Evolutionary conservation across 768 basidiomycete genomes (phyloP), one percentile per base, ranked within the genome.

Genomic region (Kwoniella shandongensis): DNA sequence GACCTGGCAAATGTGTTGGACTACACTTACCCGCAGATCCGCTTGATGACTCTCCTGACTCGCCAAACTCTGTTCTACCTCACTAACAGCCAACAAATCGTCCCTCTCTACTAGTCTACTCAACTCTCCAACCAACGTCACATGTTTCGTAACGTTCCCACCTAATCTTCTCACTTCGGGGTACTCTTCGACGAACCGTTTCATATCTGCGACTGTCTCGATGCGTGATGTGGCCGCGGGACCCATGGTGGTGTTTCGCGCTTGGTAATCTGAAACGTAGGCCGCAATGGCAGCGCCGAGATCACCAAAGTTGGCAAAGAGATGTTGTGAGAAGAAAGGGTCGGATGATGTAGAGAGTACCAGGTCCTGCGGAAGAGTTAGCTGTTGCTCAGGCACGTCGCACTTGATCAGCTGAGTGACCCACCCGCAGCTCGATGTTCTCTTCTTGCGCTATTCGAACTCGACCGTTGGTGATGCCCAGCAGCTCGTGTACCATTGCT

Each of bases 81-180:
- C 96, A 25, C 90, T 90, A 2, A 93, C 83, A 46, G 89, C 90
- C 54, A 99, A 79, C 42, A 98, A 78, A 70, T 87, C 89, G 69
- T 93, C 88, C 57, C 85, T 80, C 50, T 85, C 88, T 15, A 98
- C 91, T 44, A 98, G 78, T 58, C 94, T 81, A 70, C 91, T 94
- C 59, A 99, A 81, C 74, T 99, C 96, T 12, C 96, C 94, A 0
- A 99, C 96, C 22, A 99, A 78, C 6, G 94, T 90, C 20, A 98
- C 96, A 69, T 98, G 96, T 78, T 98, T 99, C 79, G 91, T 94
- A 27, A 99, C 96, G 74, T 99, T 99, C 8, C 93, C 93, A 1
- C 96, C 92, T 27, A 99, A 81, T 74, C 93, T 93, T 65, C 87
- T 82, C 71, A 98, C 97, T 76, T 99, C 96, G 1, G 96, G 96